Conservation (phyloP, 2,329 filamentous ascomycete species). For the Aspergillus amoenus region DNA sequence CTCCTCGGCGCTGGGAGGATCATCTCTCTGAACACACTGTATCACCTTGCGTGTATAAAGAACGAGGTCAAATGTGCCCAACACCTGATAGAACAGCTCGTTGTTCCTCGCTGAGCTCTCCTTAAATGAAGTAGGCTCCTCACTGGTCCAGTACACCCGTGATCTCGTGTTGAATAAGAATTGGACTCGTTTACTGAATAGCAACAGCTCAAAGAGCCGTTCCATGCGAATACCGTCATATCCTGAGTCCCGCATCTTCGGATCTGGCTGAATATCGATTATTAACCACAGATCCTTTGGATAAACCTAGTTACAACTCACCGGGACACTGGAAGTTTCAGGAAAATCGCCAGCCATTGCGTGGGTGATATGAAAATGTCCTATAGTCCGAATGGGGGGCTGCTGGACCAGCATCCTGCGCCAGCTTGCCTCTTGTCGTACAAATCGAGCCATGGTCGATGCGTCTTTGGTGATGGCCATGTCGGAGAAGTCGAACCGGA, state of each 20-base stretch:
- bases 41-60: too few relatives aligned
- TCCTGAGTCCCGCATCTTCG: too few relatives aligned
- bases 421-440: neutral
- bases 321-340: neutral
- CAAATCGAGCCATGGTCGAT: neutral
- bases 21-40: too few relatives aligned
- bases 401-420: neutral
- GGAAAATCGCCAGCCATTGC: neutral
- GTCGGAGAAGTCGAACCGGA: neutral
- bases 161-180: too few relatives aligned
- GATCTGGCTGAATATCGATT: too few relatives aligned
- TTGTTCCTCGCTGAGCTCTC: too few relatives aligned
- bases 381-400: neutral
- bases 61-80: too few relatives aligned
- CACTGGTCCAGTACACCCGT: too few relatives aligned
- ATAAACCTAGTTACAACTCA: neutral
- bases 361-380: neutral
- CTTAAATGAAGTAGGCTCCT: too few relatives aligned
- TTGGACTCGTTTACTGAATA: neutral
- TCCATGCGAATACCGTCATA: neutral
- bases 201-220: neutral
- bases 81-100: too few relatives aligned
- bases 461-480: neutral
- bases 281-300: too few relatives aligned
- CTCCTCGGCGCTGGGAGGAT: too few relatives aligned